Conservation (phyloP, 306 rosid genomes). For the Gillenia trifoliata region DNA sequence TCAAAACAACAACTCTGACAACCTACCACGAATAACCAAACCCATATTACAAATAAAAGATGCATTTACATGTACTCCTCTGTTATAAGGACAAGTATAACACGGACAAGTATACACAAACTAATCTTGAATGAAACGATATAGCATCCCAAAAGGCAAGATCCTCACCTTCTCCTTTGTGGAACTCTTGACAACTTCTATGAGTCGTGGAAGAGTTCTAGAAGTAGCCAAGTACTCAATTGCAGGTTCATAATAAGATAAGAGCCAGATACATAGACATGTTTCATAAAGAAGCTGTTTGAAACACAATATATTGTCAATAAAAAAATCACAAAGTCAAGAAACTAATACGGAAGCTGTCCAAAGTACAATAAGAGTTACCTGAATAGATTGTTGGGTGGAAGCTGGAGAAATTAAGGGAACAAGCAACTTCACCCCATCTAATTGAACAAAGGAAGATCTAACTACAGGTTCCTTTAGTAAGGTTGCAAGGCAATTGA, state of each 20-base stretch:
- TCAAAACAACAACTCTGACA: slow-evolving; percentile 92
- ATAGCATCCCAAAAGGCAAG: slow-evolving; percentile 14
- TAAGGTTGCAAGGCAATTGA: slow-evolving; percentile 77
- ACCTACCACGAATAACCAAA: slow-evolving; percentile 55
- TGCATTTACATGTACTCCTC: slow-evolving; percentile 6
- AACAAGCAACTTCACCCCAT: slow-evolving; percentile 88
- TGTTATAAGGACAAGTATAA: not conserved
- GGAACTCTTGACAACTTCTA: slow-evolving; percentile 85
- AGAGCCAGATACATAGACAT: slow-evolving; percentile 90
- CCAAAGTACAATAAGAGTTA: slow-evolving; percentile 24
- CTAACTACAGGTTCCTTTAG: slow-evolving; percentile 91
- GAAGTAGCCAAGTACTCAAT: slow-evolving; percentile 91
- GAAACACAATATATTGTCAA: slow-evolving; percentile 30
- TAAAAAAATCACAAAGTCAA: not conserved
- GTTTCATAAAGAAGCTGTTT: slow-evolving; percentile 93
- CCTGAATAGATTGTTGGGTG: slow-evolving; percentile 97
- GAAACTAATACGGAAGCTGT: not conserved
- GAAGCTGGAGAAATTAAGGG: slow-evolving; percentile 94
- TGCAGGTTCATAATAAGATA: slow-evolving; percentile 93
- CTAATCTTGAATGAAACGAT: slow-evolving; percentile 2
- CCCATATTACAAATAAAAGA: slow-evolving; percentile 22
- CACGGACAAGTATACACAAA: slow-evolving; percentile 2
- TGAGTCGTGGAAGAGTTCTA: slow-evolving; percentile 82
- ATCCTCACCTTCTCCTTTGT: slow-evolving; percentile 91
- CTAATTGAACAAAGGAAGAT: slow-evolving; percentile 80